Evolutionary conservation across 1,284 basidiomycete species (phyloP), one percentile per base, ranked within the genome.

Genomic region (Earliella scabrosa): DNA sequence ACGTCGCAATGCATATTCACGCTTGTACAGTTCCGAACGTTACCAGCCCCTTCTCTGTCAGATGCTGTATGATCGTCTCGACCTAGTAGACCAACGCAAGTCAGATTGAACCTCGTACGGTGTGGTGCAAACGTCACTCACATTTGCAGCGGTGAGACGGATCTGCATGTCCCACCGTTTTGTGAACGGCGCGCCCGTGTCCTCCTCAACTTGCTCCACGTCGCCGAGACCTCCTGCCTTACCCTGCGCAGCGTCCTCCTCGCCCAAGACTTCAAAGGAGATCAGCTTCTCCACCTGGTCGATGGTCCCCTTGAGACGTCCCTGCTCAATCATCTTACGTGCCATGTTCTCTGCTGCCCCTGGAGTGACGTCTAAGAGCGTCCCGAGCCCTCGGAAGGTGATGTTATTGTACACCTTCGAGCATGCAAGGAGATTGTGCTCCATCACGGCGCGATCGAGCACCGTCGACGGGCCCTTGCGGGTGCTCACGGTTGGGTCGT

Each of bases 391-490:
- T 31, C 83, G 79, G 73, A 97, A 97, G 7, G 92, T 91, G 75
- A 98, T 96, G 66, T 97, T 97, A 70, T 93, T 93, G 71, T 96
- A 97, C 46, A 96, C 92, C 69, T 95, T 93, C 1, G 94, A 97
- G 67, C 94, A 95, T 10, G 96, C 94, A 56, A 97, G 85, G 16
- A 99, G 80, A 71, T 99, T 99, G 76, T 99, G 97, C 71, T 99
- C 97, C 86, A 98, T 93, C 45, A 99, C 93, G 2, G 97, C 97
- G 47, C 95, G 85, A 71, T 98, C 97, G 29, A 99, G 82, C n/a
- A 99, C 95, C 9, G 95, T 98, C 6, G 92, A 89, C 1, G 97
- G 95, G 0, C 92, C 92, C 32, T 86, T 92, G 52, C 91, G 83
- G 58, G 82, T 93, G 75, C 89, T 90, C 50, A 78, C 80, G 43